Base-by-base conservation (phyloP, 2,329 filamentous ascomycete genomes). In the Penicillium sp. region DNA sequence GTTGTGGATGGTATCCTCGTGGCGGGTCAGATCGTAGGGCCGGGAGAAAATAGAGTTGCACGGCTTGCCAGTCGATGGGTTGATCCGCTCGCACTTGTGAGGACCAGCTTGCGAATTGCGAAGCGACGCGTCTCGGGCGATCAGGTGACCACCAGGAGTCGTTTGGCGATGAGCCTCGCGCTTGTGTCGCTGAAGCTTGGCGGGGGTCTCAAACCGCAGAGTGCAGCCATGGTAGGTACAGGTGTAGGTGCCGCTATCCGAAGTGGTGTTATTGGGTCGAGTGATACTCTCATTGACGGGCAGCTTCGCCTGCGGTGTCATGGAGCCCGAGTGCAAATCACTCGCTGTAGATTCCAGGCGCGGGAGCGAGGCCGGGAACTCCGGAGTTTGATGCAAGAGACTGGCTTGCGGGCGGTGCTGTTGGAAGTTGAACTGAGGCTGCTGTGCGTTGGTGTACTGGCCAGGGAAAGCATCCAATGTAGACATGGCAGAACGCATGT, bases 1-100 rank as follows among this genome's bases (percentile, higher is more conserved):
- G 60, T 96, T 96, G 78, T 97, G 93, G 55, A 97, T 97, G 0
- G 93, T 97, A 57, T 96, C 91, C 68, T 98, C 93, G 65, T 98
- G 93, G 24, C 93, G 80, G 0, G 93, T 98, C 45, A 98, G 78
- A 69, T 98, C 93, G 75, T 98, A 98, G 1, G 93, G 93, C 18
- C 93, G 79, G 1, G 91, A 96, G 70, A 98, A 97, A 46, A 95
- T 78, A 0, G 90, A 94, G 66, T 88, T 91, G 78, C 93, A 97
- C 0, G 90, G 86, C 73, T 96, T 96, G 54, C 89, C 88, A 0
- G 93, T 97, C 55, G 88, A 91, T 1, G 91, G 91, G 69, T 97
- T 97, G 72, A 91, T 88, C 57, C 90, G 83, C 63, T 90, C 87
- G 69, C 93, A 98, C 60, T 85, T 85, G 74, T 97, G 93, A 29